Conservation (phyloP, 331 rosid genomes). For the Pyrus hybrid region DNA sequence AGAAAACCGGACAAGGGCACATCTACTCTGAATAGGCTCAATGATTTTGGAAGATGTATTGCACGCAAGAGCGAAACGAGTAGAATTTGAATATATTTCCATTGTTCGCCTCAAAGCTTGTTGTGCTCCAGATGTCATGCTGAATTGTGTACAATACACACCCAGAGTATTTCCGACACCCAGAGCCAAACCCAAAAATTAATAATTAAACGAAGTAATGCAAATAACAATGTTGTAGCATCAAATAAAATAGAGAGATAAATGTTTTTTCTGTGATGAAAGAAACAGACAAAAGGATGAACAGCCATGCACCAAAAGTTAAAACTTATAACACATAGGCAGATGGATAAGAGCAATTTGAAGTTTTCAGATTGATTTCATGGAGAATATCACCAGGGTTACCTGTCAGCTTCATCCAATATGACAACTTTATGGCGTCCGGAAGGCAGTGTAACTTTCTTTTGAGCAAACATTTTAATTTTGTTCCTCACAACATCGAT, state of each 20-base stretch:
- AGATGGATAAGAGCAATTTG: background rate
- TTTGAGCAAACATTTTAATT: constrained; percentile 96
- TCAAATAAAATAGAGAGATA: background rate
- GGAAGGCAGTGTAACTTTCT: constrained; percentile 72
- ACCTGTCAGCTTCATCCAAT: constrained; percentile 98
- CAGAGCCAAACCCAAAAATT: background rate
- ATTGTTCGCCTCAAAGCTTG: constrained; percentile 95
- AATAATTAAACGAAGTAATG: background rate
- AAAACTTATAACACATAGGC: background rate
- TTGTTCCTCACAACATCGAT: constrained; percentile 98
- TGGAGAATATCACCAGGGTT: background rate
- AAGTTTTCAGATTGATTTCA: background rate
- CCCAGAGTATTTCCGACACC: background rate
- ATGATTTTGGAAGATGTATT: constrained; percentile 84
- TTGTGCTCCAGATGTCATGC: constrained; percentile 98
- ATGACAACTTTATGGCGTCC: constrained; percentile 84
- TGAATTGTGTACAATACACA: constrained; percentile 14
- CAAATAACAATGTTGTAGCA: background rate
- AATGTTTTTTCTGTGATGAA: background rate
- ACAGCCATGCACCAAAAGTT: background rate
- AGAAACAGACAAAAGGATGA: background rate
- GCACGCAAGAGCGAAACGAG: constrained; percentile 96
- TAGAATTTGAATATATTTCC: constrained; percentile 89
- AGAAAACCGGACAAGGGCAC: constrained; percentile 88
- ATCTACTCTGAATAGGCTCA: constrained; percentile 98